Evolutionary conservation across 2,329 filamentous ascomycete species (phyloP).

Genomic region (Knoxdaviesia capensis): DNA sequence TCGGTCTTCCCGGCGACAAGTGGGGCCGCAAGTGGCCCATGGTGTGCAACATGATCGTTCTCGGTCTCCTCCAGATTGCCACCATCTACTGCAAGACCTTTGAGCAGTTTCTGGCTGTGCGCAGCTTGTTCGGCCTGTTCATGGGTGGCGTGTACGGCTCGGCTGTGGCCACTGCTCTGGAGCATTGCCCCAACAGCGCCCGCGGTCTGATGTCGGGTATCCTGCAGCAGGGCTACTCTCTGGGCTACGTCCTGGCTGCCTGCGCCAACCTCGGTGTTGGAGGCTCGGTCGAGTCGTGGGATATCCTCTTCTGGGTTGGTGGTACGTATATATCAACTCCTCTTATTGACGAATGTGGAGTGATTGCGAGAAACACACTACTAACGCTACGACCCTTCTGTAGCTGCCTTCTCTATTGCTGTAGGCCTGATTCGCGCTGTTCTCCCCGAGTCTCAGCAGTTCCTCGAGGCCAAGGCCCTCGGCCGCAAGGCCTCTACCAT

Average conservation of each 20-base stretch:
- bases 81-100: slow-evolving; percentile 62
- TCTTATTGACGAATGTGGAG: background rate
- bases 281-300: slow-evolving; percentile 43
- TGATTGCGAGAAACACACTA: background rate
- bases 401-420: slow-evolving; percentile 42
- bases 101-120: slow-evolving; percentile 48
- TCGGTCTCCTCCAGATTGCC: slow-evolving; percentile 47
- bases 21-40: slow-evolving; percentile 73
- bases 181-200: slow-evolving; percentile 48
- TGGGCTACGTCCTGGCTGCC: slow-evolving; percentile 63
- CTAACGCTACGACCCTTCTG: background rate
- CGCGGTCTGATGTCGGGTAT: slow-evolving; percentile 59
- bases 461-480: slow-evolving; percentile 45
- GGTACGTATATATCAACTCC: slow-evolving; percentile 13
- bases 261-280: slow-evolving; percentile 57
- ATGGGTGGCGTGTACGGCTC: slow-evolving; percentile 73
- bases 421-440: slow-evolving; percentile 46
- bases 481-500: slow-evolving; percentile 26
- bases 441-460: slow-evolving; percentile 59
- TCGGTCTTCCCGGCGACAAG: slow-evolving; percentile 59
- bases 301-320: slow-evolving; percentile 55
- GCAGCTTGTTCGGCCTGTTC: slow-evolving; percentile 57
- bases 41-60: slow-evolving; percentile 58
- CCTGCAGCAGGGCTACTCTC: slow-evolving; percentile 59
- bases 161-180: slow-evolving; percentile 57